These are phyloP conservation scores for Kregervanrija pseudodelftensis DNA, from an alignment of 805 yeast genomes.

Conservation along the genomic window DNA sequence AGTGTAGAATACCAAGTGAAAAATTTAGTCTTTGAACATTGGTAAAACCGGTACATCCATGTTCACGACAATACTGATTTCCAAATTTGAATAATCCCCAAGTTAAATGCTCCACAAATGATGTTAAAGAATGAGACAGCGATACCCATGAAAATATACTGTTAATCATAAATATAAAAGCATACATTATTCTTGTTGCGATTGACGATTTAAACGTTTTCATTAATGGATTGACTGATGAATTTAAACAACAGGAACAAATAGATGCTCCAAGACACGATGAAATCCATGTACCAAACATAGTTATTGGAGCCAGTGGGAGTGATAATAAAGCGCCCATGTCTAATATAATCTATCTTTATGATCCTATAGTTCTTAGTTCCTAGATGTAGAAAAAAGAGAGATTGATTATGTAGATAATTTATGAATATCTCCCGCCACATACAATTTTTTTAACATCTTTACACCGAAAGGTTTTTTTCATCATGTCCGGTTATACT, in stretches of 20 bases:
- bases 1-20: slow-evolving; percentile 76
- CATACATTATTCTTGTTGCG: slow-evolving; percentile 83
- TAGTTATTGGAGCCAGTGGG: slow-evolving; percentile 53
- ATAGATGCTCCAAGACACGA: slow-evolving; percentile 80
- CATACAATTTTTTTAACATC: no score
- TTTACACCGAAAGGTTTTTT: no score
- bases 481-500: no score
- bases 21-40: slow-evolving; percentile 91
- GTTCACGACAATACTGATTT: slow-evolving; percentile 60
- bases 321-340: slow-evolving; percentile 71
- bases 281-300: slow-evolving; percentile 54
- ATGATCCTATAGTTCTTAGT: no score
- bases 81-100: slow-evolving; percentile 60
- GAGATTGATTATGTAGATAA: no score
- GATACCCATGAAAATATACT: slow-evolving; percentile 89
- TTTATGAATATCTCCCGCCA: no score
- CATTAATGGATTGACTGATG: slow-evolving; percentile 30
- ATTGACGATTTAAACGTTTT: slow-evolving; percentile 56
- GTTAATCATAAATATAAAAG: slow-evolving; percentile 66
- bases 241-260: slow-evolving; percentile 50
- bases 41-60: slow-evolving; percentile 81
- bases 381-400: no score
- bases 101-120: slow-evolving; percentile 64
- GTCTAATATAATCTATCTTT: no score
- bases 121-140: slow-evolving; percentile 70